These are phyloP conservation scores for Cicer cuneatum DNA, from an alignment of 306 rosid species.

Conservation along the genomic window DNA sequence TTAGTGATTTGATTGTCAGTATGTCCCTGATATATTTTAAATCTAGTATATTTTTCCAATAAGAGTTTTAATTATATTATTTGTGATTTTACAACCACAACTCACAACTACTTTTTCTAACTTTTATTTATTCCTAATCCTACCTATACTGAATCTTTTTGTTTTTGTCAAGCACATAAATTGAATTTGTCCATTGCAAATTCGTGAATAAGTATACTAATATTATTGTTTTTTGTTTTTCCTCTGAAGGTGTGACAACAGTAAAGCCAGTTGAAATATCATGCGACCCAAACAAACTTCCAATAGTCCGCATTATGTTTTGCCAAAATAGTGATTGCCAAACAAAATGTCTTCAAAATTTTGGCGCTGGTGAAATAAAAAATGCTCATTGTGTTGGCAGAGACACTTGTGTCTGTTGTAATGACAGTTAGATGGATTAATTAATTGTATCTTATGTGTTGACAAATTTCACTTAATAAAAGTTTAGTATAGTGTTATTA, in stretches of 20 bases:
- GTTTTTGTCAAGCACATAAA: background rate
- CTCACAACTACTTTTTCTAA: no score
- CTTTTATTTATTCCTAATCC: no score
- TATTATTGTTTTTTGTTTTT: background rate
- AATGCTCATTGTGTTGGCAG: background rate
- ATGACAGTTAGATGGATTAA: background rate
- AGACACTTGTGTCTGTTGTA: slow-evolving; percentile 22
- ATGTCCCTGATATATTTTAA: no score
- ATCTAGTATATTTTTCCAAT: no score
- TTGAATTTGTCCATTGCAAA: background rate
- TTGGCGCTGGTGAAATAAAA: background rate
- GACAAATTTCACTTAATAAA: background rate
- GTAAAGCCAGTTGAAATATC: background rate
- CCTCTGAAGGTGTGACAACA: background rate
- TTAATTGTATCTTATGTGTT: background rate
- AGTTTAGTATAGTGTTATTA: background rate
- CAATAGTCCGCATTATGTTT: background rate
- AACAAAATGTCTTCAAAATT: background rate
- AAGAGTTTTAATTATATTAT: no score
- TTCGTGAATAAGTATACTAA: background rate
- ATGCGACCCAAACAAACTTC: background rate
- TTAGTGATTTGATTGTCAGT: no score
- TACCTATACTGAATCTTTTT: no score
- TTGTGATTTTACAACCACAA: no score
- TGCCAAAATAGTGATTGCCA: background rate